Evolutionary conservation across 495 filamentous ascomycete genomes (phyloP), one percentile per base, ranked within the genome.

Genomic region (Lindgomyces ingoldianus): DNA sequence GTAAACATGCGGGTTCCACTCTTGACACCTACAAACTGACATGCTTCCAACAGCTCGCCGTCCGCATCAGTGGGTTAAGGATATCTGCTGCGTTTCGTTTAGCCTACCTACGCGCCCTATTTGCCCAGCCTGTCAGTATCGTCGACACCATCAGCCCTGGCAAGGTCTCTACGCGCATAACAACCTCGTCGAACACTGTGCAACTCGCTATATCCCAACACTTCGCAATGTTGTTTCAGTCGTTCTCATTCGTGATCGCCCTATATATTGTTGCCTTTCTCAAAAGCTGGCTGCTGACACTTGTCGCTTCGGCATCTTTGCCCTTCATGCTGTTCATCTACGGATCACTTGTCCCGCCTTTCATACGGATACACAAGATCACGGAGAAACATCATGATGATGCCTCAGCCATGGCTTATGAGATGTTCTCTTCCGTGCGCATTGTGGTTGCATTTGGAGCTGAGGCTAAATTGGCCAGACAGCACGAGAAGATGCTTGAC

Each of bases 371-470:
- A 14, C 78, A 80, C 29, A 79, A 83, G 71, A 78, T 79, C 19
- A 81, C 85, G 21, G 79, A 87, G 64, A 76, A 81, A 62, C 77
- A 81, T 3, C 83, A 87, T 51, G 84, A 81, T 19, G 81, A 85
- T 45, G 85, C 85, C 0, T 83, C 84, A 0, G 81, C 81, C 18
- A 74, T 86, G 11, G 84, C 86, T 6, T 85, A 84, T 57, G 86
- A 74, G 57, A 71, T 74, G 10, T 74, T 74, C 60, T 62, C 62
- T 4, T 74, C 72, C 12, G 73, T 74, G 36, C 67, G 72, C 39
- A 87, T 87, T 74, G 76, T 88, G 39, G 79, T 81, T 25, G 87
- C 86, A 8, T 88, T 85, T 62, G 85, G 86, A 18, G 86, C 85
- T 0, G 84, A 88, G 64, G 65, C 66, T 14, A 82, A 80, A 57